Evolutionary conservation across 2,329 filamentous ascomycete species (phyloP), one percentile per base, ranked within the genome.

Genomic region (Alternaria ethzedia): DNA sequence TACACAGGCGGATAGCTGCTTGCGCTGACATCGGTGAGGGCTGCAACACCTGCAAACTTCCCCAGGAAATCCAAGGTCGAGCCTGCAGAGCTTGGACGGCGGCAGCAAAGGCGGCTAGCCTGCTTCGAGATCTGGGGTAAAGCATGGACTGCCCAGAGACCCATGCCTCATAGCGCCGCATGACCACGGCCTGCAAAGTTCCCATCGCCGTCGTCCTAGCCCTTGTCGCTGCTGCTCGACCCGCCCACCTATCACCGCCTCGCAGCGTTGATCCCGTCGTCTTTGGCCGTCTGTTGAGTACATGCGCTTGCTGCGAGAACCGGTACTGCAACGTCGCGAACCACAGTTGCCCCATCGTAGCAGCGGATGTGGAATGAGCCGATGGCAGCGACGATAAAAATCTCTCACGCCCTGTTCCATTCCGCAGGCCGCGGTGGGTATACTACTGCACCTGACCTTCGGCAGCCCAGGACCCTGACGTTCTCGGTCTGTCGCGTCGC

Each of bases 401-500:
- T 52, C 44, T 50, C 52, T 47, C 65, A 59, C 47, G 54, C 67
- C 67, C 63, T 66, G 73, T 73, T 68, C 59, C 44, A 66, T 72
- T 65, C 57, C 65, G 65, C 66, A 70, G 66, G 67, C 59, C 66
- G 43, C 58, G 50, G 64, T 64, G 66, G 66, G 57, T 65, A 67
- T 65, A 52, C 23, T 54, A 49, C 55, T 65, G 69, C 75, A 78
- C 73, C 69, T 78, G 75, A 78, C 75, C 74, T 59, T 68, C 56
- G 30, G 17, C 55, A 30, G 28, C 50, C 65, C 52, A 61, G 67
- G 58, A 59, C 70, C 75, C 73, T 72, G 67, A 68, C 69, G 68
- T 63, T 64, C 57, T 51, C 65, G 61, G 61, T 64, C 66, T 59
- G 59, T 64, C 44, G 65, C 62, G 57, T 63, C 63, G 54, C 63